Evolutionary conservation across 1,284 basidiomycete genomes (phyloP).

Genomic region (Tausonia pullulans): DNA sequence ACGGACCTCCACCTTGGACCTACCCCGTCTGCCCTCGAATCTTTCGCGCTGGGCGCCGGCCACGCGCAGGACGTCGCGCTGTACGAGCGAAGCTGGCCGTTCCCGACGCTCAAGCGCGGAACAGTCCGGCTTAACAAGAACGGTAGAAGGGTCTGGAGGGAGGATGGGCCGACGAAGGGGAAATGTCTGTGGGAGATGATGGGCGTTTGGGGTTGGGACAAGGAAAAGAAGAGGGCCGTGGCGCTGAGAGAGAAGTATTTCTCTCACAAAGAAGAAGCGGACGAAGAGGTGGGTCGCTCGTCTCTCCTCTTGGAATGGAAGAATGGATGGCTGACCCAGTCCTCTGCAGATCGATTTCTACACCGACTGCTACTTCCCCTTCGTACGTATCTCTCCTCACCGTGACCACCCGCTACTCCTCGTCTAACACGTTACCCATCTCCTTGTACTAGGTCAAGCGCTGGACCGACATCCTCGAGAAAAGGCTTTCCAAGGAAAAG

Average conservation of each 20-base stretch:
- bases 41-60: conserved; percentile 71
- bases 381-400: conserved; percentile 36
- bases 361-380: conserved; percentile 72
- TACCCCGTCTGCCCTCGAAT: conserved; percentile 70
- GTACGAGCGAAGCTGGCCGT: conserved; percentile 72
- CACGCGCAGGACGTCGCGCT: conserved; percentile 53
- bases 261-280: conserved; percentile 48
- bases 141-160: conserved; percentile 53
- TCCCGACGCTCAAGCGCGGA: conserved; percentile 56
- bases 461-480: conserved; percentile 55
- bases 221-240: conserved; percentile 53
- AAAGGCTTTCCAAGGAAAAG: conserved; percentile 39
- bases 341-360: conserved; percentile 61
- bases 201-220: conserved; percentile 87
- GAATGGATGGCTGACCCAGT: not conserved
- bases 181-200: conserved; percentile 81
- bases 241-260: conserved; percentile 83
- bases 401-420: no score
- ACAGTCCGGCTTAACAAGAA: conserved; percentile 48
- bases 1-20: conserved; percentile 83
- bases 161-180: conserved; percentile 56
- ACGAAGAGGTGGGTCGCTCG: conserved; percentile 38
- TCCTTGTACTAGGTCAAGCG: conserved; percentile 27
- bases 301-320: not conserved
- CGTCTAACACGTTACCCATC: not conserved